phyloP scores from a whole-genome alignment of 306 rosid species.

The Hylodesmum podocarpum region DNA sequence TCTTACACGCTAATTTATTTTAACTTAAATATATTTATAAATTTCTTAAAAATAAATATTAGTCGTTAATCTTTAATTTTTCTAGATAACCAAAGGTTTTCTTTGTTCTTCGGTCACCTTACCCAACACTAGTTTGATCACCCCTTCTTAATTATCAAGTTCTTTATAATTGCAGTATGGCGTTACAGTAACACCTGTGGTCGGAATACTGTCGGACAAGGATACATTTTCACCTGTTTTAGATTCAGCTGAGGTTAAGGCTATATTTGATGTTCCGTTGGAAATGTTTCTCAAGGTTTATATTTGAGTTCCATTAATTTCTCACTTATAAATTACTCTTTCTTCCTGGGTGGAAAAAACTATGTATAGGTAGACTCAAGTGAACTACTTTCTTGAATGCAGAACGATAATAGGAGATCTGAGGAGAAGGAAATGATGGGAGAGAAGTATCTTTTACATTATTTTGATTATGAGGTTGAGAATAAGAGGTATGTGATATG shows the following conservation, averaged over 20 bases:
- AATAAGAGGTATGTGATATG: constrained; percentile 59
- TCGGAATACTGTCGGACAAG: constrained; percentile 60
- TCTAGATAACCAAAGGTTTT: too few relatives aligned
- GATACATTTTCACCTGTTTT: constrained; percentile 62
- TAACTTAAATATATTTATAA: too few relatives aligned
- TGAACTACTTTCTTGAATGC: constrained; percentile 23
- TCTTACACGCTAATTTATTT: too few relatives aligned
- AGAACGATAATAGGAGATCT: constrained; percentile 75
- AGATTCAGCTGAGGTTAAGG: constrained; percentile 68
- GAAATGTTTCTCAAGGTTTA: constrained; percentile 85
- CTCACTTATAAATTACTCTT: too few relatives aligned
- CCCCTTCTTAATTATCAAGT: neutral
- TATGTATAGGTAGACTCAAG: neutral
- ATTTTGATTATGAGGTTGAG: constrained; percentile 54
- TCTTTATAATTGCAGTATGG: constrained; percentile 47
- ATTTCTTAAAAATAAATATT: too few relatives aligned
- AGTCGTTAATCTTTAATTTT: too few relatives aligned
- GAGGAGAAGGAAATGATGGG: constrained; percentile 70
- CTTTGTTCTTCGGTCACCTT: neutral
- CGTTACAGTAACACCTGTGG: constrained; percentile 66
- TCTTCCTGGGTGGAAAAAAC: neutral
- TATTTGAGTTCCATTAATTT: neutral
- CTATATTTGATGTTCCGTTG: constrained; percentile 72
- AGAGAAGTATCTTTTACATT: constrained; percentile 58
- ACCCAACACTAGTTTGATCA: neutral